A percentile compares a stretch with the other conserved stretches of the same genome.
Conservation (phyloP, 805 yeast species). For the Cyberlindnera subsufficiens region DNA sequence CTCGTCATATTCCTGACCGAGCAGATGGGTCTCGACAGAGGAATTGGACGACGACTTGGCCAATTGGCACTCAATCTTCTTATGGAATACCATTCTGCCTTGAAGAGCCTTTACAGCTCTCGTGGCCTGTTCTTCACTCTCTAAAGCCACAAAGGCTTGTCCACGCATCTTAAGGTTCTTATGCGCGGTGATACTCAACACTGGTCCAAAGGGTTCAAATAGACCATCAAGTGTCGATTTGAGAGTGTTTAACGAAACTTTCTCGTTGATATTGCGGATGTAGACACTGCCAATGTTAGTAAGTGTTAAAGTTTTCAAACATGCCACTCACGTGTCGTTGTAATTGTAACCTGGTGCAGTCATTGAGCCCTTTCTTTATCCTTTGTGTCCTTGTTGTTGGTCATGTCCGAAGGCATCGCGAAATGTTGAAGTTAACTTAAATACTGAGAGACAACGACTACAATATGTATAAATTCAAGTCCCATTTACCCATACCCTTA, state of each 20-base stretch:
- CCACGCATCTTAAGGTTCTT: constrained; percentile 66
- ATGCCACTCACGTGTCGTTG: constrained; percentile 20
- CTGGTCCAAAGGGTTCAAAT: constrained; percentile 41
- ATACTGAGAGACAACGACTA: background rate
- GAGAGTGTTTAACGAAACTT: constrained; percentile 47
- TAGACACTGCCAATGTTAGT: constrained; percentile 31
- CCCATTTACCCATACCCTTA: background rate
- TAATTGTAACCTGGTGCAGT: constrained; percentile 5
- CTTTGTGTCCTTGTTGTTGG: no score
- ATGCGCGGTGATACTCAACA: constrained; percentile 49
- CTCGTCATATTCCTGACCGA: constrained; percentile 8
- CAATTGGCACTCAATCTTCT: constrained; percentile 16
- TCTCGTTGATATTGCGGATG: constrained; percentile 68
- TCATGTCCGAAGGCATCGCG: no score
- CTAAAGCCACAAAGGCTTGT: constrained; percentile 72
- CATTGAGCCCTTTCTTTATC: background rate
- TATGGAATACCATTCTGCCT: constrained; percentile 16
- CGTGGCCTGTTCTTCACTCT: constrained; percentile 34
- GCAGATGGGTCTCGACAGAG: constrained; percentile 12
- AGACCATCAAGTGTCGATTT: constrained; percentile 34
- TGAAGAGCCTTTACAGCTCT: constrained; percentile 18
- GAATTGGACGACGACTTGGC: constrained; percentile 24
- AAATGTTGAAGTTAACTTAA: no score
- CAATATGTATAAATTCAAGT: background rate
- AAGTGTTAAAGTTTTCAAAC: background rate